These are phyloP conservation scores for Beauveria varroae DNA, from an alignment of 2,329 filamentous ascomycete species.

Conservation along the genomic window DNA sequence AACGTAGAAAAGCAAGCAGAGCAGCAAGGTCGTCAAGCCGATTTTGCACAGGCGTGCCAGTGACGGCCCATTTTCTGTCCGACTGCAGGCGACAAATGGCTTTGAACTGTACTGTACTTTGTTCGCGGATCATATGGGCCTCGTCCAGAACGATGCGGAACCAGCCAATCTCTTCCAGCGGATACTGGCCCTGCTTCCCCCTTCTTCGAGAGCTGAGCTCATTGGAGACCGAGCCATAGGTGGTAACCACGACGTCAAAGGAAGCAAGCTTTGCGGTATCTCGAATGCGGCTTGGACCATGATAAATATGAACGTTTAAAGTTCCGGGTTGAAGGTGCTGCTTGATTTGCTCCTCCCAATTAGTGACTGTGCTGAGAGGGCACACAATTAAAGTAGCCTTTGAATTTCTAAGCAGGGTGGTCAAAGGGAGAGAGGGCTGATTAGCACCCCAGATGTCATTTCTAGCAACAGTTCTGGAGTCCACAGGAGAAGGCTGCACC, in stretches of 20 bases:
- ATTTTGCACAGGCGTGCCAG: slow-evolving; percentile 93
- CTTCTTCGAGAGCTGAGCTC: slow-evolving; percentile 62
- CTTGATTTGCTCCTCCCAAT: slow-evolving; percentile 91
- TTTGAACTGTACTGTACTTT: slow-evolving; percentile 72
- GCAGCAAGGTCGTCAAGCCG: slow-evolving; percentile 83
- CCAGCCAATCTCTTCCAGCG: slow-evolving; percentile 76
- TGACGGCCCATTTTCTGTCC: slow-evolving; percentile 89
- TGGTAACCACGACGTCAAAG: slow-evolving; percentile 84
- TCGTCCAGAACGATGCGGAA: slow-evolving; percentile 93
- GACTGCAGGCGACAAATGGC: slow-evolving; percentile 75
- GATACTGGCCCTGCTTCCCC: slow-evolving; percentile 50
- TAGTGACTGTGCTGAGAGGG: slow-evolving; percentile 82
- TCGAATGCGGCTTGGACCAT: slow-evolving; percentile 69
- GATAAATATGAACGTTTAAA: slow-evolving; percentile 75
- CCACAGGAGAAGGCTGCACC: slow-evolving; percentile 36
- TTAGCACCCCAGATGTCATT: slow-evolving; percentile 23
- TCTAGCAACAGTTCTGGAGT: slow-evolving; percentile 29
- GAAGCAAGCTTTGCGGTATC: slow-evolving; percentile 59
- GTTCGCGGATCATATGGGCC: slow-evolving; percentile 88
- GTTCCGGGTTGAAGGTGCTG: slow-evolving; percentile 62
- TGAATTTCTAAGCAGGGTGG: slow-evolving; percentile 55
- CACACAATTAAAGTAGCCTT: slow-evolving; percentile 80
- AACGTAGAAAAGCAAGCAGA: slow-evolving; percentile 74
- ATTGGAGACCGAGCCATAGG: slow-evolving; percentile 79
- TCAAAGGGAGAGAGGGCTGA: slow-evolving; percentile 39